Base-by-base conservation (phyloP, 208 protist species). In the Leishmania gerbilli region DNA sequence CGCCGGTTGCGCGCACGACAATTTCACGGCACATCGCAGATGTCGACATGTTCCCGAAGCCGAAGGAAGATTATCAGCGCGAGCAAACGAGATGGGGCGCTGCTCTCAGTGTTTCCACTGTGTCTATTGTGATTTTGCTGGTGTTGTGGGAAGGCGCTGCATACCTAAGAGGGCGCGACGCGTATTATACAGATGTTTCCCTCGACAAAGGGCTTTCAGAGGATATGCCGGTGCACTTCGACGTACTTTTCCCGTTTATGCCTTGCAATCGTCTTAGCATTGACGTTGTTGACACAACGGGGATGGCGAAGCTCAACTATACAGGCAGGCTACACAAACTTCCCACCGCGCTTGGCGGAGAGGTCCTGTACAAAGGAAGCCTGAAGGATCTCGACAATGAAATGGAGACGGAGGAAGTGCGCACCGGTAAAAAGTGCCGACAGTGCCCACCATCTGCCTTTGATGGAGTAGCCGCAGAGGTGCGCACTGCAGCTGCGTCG, bases 171-270 rank as follows among this genome's bases (percentile, higher is more conserved):
- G 92, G 93, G 8, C 60, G 89, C 3, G 84, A 95, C 79, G 89
- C 92, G 21, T 93, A 95, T 76, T 71, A 75, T 72, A 93, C 90
- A 2, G 88, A 93, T 60, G 81, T 97, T 9, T 88, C 88, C 17
- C 84, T 97, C 42, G 93, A 96, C 78, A 85, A 81, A 19, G 82
- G 71, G 31, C 53, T 82, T 60, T 77, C 83, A 24, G 84, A 87
- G 21, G 82, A 92, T 71, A 89, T 97, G 79, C 68, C 74, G 2
- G 84, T 98, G 17, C 87, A 98, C 72, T 84, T 98, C 31, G 92
- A 98, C 69, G 89, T 98, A 31, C 86, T 85, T 40, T 97, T 98
- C 72, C 92, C 92, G 1, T 74, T 71, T 31, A 81, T 94, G 9
- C 69, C 65, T 2, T 98, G 95, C 75, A 77, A 96, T 77, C 82